phyloP scores from a whole-genome alignment of 495 filamentous ascomycete species.

The Lepidopterella palustris region DNA sequence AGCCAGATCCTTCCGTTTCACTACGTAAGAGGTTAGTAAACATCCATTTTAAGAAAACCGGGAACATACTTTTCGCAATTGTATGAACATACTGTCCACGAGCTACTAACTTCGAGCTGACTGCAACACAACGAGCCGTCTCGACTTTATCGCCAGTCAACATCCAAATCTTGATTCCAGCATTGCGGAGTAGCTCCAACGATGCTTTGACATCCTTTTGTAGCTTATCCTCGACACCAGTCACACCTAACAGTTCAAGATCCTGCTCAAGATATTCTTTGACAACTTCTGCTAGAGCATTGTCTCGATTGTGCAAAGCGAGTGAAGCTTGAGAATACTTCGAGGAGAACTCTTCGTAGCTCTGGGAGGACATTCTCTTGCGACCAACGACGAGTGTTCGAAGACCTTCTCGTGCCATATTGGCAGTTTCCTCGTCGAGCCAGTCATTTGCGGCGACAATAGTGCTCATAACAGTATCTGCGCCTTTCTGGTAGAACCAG shows the following conservation, averaged over 20 bases:
- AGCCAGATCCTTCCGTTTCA: constrained; percentile 68
- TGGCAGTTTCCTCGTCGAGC: constrained; percentile 96
- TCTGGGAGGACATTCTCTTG: constrained; percentile 64
- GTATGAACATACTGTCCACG: constrained; percentile 95
- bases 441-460: constrained; percentile 96
- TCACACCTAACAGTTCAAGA: constrained; percentile 88
- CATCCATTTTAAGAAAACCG: constrained; percentile 33
- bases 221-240: constrained; percentile 94
- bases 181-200: constrained; percentile 90
- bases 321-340: constrained; percentile 75
- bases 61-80: constrained; percentile 58
- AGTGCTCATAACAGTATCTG: constrained; percentile 91
- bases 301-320: constrained; percentile 69
- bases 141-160: constrained; percentile 98
- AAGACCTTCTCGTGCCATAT: constrained; percentile 96
- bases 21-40: constrained; percentile 7
- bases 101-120: constrained; percentile 89
- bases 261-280: constrained; percentile 78
- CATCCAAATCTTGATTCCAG: constrained; percentile 99
- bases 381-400: constrained; percentile 91
- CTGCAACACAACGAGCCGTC: constrained; percentile 92
- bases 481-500: constrained; percentile 99
- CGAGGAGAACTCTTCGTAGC: constrained; percentile 71
- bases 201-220: constrained; percentile 93
- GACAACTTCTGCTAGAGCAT: constrained; percentile 71